phyloP scores from a whole-genome alignment of 371 early-diverging fungal species.

The Choanephora cucurbitarum region DNA sequence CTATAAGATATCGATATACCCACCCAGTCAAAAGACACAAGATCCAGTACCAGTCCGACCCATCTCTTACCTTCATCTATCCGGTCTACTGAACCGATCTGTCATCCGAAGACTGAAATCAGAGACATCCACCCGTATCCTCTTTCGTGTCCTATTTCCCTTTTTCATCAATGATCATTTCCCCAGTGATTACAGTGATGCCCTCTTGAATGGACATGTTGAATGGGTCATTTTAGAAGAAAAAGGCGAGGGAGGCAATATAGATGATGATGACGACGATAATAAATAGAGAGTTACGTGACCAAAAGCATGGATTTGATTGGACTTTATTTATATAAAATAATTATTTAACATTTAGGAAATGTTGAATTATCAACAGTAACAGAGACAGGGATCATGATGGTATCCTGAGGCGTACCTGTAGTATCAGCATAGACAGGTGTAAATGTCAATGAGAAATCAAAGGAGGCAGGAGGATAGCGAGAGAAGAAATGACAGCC shows the following conservation, averaged over 20 bases:
- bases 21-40: constrained; percentile 17
- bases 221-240: constrained; percentile 47
- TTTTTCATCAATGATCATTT: constrained; percentile 65
- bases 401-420: constrained; percentile 8
- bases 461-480: constrained; percentile 24
- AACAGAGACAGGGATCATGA: constrained; percentile 17
- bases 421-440: constrained; percentile 13
- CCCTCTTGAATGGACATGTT: constrained; percentile 41
- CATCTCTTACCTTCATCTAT: constrained; percentile 58
- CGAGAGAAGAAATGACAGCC: constrained; percentile 30
- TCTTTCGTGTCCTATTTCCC: constrained; percentile 52
- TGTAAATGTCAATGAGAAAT: constrained; percentile 23
- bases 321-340: too few relatives aligned
- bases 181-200: constrained; percentile 53
- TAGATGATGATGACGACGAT: not conserved
- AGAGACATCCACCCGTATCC: constrained; percentile 49
- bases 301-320: too few relatives aligned
- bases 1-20: constrained; percentile 39
- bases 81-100: constrained; percentile 48
- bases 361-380: constrained; percentile 23
- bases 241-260: constrained; percentile 23
- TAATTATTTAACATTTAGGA: constrained; percentile 20
- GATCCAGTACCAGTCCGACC: constrained; percentile 49
- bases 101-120: constrained; percentile 49
- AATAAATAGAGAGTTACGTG: not conserved